A percentile compares a stretch with the other conserved stretches of the same genome.
These are phyloP conservation scores for Candida sp. DNA, from an alignment of 1,139 yeast genomes.

Conservation along the genomic window DNA sequence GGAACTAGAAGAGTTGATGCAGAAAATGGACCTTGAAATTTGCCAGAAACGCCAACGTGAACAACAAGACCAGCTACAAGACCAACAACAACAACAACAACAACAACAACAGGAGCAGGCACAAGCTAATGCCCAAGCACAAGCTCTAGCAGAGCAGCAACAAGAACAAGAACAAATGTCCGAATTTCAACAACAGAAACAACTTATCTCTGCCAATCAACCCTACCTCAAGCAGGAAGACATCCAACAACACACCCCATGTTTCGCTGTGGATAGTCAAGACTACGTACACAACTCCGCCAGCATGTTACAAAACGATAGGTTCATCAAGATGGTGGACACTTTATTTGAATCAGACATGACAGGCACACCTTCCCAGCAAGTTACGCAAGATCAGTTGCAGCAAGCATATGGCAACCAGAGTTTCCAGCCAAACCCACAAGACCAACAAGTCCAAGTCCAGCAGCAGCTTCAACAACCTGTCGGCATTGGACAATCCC, in stretches of 20 bases:
- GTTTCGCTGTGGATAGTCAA: not conserved
- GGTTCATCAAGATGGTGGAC: slow-evolving; percentile 12
- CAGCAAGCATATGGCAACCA: not conserved
- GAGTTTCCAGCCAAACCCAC: not conserved
- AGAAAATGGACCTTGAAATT: not conserved
- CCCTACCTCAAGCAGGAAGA: not conserved
- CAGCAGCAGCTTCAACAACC: not conserved
- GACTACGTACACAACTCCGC: not conserved
- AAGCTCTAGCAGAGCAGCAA: not conserved
- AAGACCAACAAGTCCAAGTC: not conserved
- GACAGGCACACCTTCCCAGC: not conserved
- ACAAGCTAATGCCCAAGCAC: no score
- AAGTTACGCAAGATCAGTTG: not conserved
- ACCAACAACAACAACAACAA: not conserved
- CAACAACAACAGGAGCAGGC: not conserved
- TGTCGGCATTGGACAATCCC: not conserved
- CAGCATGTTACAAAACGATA: slow-evolving; percentile 6
- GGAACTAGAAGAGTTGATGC: slow-evolving; percentile 5
- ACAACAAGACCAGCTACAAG: not conserved
- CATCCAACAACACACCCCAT: not conserved
- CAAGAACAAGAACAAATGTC: not conserved
- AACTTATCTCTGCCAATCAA: not conserved
- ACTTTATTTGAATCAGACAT: slow-evolving; percentile 9
- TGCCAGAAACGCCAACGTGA: not conserved
- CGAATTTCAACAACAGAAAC: not conserved